phyloP scores from a whole-genome alignment of 257 asterid genomes.

The Penstemon eatonii region DNA sequence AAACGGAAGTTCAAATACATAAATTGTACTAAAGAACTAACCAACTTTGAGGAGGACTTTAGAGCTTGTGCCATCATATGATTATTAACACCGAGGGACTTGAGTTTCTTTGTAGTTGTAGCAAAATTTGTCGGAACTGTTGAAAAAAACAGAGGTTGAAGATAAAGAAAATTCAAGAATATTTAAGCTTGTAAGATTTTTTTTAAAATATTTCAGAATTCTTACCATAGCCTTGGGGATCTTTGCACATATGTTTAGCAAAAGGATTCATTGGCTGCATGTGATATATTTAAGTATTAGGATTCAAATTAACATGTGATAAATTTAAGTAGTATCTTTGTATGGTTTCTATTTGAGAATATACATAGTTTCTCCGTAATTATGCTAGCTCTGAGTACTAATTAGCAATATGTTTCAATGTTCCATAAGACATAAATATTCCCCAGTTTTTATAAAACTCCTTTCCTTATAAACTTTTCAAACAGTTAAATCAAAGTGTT shows the following conservation, averaged over 20 bases:
- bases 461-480: no score
- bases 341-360: no score
- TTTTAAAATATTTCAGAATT: background rate
- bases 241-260: constrained; percentile 73
- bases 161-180: background rate
- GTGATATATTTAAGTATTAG: no score
- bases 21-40: constrained; percentile 18
- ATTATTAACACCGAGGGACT: constrained; percentile 67
- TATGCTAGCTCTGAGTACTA: background rate
- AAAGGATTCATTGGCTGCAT: constrained; percentile 70
- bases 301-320: no score
- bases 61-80: constrained; percentile 83
- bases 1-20: background rate
- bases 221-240: constrained; percentile 87
- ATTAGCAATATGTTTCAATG: background rate
- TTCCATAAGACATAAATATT: constrained; percentile 20
- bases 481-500: no score
- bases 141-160: background rate
- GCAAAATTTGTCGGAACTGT: constrained; percentile 80
- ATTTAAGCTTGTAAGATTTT: no score
- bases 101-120: constrained; percentile 81
- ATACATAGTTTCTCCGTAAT: background rate
- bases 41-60: constrained; percentile 76
- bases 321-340: no score
- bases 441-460: no score